Percentiles rank a stretch among this genome's conserved stretches.
phyloP scores from a whole-genome alignment of 257 asterid genomes.

The Solanum verrucosum region DNA sequence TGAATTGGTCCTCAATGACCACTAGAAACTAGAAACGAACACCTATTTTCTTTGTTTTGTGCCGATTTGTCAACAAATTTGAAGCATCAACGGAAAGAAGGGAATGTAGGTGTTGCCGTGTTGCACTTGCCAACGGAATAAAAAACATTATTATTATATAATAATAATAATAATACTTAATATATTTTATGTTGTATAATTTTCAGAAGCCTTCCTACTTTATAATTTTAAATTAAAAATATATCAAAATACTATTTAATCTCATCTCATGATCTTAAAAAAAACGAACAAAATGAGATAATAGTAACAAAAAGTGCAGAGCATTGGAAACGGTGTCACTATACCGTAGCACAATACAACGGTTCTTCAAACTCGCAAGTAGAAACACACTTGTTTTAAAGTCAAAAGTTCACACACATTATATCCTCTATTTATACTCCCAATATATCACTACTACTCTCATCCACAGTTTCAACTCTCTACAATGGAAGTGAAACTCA shows the following conservation, averaged over 20 bases:
- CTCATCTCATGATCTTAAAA: fast-evolving
- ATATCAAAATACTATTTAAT: too few species aligned
- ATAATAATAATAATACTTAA: too few species aligned
- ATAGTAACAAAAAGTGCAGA: not conserved
- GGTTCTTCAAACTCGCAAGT: not conserved
- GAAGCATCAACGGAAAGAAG: not conserved
- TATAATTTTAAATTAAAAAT: too few species aligned
- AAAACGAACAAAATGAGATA: not conserved
- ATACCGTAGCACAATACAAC: not conserved
- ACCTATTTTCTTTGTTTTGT: not conserved
- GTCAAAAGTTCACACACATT: not conserved
- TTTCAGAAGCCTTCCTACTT: too few species aligned
- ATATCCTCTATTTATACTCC: not conserved
- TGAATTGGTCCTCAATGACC: not conserved
- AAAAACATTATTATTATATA: not conserved
- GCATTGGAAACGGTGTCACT: not conserved
- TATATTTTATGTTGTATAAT: too few species aligned
- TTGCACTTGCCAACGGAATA: not conserved
- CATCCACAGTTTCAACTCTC: not conserved
- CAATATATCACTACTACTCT: not conserved
- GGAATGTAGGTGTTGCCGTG: not conserved
- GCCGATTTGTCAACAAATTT: not conserved
- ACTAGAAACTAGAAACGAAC: too few species aligned
- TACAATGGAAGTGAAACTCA: not conserved
- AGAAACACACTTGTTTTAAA: not conserved